phyloP scores from a whole-genome alignment of 768 basidiomycete genomes.

The Termitomyces sp. region DNA sequence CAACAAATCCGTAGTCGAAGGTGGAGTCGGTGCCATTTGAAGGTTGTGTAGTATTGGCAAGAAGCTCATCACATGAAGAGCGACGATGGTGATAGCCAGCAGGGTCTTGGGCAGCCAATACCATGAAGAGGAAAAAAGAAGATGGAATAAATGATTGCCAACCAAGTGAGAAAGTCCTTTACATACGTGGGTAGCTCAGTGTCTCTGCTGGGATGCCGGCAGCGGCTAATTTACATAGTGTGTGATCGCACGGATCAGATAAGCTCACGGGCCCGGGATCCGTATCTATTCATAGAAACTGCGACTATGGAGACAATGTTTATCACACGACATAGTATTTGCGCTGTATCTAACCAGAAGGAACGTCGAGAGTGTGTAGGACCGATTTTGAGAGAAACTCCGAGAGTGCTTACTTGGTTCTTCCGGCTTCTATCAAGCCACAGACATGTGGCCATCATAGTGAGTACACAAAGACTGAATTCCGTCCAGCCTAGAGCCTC shows the following conservation, averaged over 20 bases:
- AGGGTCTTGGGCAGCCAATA: not conserved
- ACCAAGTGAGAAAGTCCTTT: not conserved
- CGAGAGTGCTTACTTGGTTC: slow-evolving; percentile 17
- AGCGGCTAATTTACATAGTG: not conserved
- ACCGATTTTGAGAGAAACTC: not conserved
- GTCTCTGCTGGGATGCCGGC: not conserved
- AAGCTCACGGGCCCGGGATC: not conserved
- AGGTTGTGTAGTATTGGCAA: slow-evolving; percentile 11
- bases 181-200: slow-evolving; percentile 2
- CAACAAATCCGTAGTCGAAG: slow-evolving; percentile 12
- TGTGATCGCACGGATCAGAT: slow-evolving; percentile 5
- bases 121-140: not conserved
- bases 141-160: not conserved
- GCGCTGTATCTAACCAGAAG: not conserved
- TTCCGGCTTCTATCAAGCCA: slow-evolving; percentile 25
- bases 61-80: slow-evolving; percentile 23
- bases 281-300: not conserved
- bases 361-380: not conserved
- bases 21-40: slow-evolving; percentile 9
- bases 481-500: slow-evolving; percentile 77
- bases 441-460: slow-evolving; percentile 47
- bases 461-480: slow-evolving; percentile 54
- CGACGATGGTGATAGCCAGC: slow-evolving; percentile 16
- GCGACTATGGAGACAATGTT: not conserved
- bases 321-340: slow-evolving; percentile 8